Percentiles rank a stretch among this genome's conserved stretches.
phyloP scores from a whole-genome alignment of 1,284 basidiomycete species.

The Naganishia sp. region DNA sequence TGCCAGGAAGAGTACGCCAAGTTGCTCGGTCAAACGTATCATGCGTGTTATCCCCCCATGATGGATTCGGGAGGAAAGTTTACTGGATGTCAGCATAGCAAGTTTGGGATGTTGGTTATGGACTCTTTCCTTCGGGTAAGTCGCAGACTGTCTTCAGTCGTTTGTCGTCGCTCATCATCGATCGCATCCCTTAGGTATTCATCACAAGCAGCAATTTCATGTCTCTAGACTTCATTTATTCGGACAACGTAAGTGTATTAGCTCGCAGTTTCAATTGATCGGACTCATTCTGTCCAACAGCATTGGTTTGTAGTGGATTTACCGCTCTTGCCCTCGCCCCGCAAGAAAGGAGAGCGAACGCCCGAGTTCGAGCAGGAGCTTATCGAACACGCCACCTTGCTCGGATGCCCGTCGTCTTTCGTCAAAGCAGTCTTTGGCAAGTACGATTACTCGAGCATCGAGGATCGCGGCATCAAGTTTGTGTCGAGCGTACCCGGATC shows the following conservation, averaged over 20 bases:
- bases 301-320: slow-evolving; percentile 36
- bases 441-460: slow-evolving; percentile 32
- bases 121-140: slow-evolving; percentile 31
- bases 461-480: slow-evolving; percentile 22
- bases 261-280: neutral
- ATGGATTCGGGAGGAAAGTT: slow-evolving; percentile 20
- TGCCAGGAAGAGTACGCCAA: slow-evolving; percentile 2
- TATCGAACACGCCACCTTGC: slow-evolving; percentile 28
- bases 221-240: slow-evolving; percentile 27
- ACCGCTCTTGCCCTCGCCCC: slow-evolving; percentile 10
- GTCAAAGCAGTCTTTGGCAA: slow-evolving; percentile 27
- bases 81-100: slow-evolving; percentile 29
- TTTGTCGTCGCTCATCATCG: neutral
- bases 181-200: slow-evolving; percentile 25
- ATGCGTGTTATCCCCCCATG: slow-evolving; percentile 24
- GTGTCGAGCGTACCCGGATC: slow-evolving; percentile 30
- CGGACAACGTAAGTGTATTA: slow-evolving; percentile 27
- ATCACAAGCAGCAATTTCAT: slow-evolving; percentile 33
- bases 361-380: slow-evolving; percentile 34
- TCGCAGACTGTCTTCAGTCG: neutral
- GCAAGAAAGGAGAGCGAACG: neutral
- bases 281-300: slow-evolving; percentile 5
- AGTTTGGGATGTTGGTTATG: slow-evolving; percentile 29
- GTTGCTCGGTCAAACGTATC: slow-evolving; percentile 21
- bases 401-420: slow-evolving; percentile 31